Percentiles rank a stretch among this genome's conserved stretches.
Evolutionary conservation across 441 rosid species (phyloP).

Genomic region (Adansonia rubrostipa): DNA sequence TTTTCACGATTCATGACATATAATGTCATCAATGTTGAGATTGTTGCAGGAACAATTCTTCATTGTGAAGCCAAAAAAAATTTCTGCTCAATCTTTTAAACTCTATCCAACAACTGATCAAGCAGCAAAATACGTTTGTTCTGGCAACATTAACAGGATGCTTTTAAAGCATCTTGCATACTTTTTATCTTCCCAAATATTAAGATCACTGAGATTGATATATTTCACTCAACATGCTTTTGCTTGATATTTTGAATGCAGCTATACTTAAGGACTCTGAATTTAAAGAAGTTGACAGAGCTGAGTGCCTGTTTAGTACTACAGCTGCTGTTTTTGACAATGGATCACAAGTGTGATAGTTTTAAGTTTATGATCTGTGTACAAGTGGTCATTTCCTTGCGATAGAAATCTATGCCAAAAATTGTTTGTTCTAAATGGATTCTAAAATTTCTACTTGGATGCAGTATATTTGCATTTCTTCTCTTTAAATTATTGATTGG

Average conservation of each 20-base stretch:
- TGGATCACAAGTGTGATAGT: conserved; percentile 79
- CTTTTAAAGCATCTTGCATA: not conserved
- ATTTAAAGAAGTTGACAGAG: conserved; percentile 88
- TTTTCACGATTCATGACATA: conserved; percentile 9
- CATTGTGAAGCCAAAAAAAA: conserved; percentile 75
- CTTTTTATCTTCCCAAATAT: not conserved
- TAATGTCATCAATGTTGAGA: conserved; percentile 27
- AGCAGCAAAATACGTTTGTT: conserved; percentile 75
- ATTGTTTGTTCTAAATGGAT: not conserved
- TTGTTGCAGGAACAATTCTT: conserved; percentile 84
- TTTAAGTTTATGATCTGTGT: not conserved
- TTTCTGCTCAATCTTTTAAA: conserved; percentile 66
- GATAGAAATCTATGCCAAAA: not conserved
- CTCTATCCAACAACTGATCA: conserved; percentile 80
- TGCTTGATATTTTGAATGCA: conserved; percentile 37
- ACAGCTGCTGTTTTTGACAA: conserved; percentile 80
- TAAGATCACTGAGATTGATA: conserved; percentile 4
- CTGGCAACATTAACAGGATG: conserved; percentile 47
- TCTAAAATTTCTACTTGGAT: conserved; percentile 1
- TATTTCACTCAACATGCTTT: conserved; percentile 19
- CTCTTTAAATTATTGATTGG: not conserved
- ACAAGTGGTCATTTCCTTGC: not conserved
- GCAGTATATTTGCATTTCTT: not conserved
- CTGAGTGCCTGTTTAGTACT: conserved; percentile 93
- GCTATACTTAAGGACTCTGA: conserved; percentile 91